phyloP scores from a whole-genome alignment of 2,329 filamentous ascomycete species.

The Aspergillus brunneoviolaceus region DNA sequence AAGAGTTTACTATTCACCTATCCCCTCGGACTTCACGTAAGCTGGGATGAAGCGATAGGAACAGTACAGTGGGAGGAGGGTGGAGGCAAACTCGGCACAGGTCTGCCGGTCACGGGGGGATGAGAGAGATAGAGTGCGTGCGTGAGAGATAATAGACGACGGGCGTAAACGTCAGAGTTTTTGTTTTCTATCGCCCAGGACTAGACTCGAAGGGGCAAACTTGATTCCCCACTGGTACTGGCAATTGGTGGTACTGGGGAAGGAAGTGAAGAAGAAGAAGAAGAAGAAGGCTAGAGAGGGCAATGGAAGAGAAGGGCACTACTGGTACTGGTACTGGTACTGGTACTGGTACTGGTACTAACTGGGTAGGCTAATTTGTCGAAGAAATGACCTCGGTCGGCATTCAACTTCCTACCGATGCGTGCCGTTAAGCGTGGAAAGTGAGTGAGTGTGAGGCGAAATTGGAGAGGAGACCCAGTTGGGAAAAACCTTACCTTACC shows the following conservation, averaged over 20 bases:
- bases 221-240: slow-evolving; percentile 2
- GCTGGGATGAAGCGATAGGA: slow-evolving; percentile 10
- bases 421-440: slow-evolving; percentile 22
- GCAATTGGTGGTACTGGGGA: slow-evolving; percentile 10
- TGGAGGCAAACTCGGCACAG: slow-evolving; percentile 25
- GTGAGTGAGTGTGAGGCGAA: slow-evolving; percentile 18
- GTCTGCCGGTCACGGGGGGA: slow-evolving; percentile 22
- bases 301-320: not conserved
- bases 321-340: too few species aligned
- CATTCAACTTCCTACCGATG: slow-evolving; percentile 10
- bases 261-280: not conserved
- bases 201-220: slow-evolving; percentile 16
- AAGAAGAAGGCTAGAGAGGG: slow-evolving; percentile 14
- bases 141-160: slow-evolving; percentile 10
- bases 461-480: not conserved
- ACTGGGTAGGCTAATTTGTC: slow-evolving; percentile 1
- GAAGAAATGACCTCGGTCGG: slow-evolving; percentile 12
- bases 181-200: slow-evolving; percentile 16
- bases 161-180: slow-evolving; percentile 24
- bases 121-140: slow-evolving; percentile 3
- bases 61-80: slow-evolving; percentile 1
- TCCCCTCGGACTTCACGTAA: not conserved
- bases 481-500: slow-evolving; percentile 15
- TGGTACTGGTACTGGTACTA: too few species aligned
- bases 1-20: not conserved